Evolutionary conservation across 768 basidiomycete species (phyloP).

Genomic region (Inosperma sp.): DNA sequence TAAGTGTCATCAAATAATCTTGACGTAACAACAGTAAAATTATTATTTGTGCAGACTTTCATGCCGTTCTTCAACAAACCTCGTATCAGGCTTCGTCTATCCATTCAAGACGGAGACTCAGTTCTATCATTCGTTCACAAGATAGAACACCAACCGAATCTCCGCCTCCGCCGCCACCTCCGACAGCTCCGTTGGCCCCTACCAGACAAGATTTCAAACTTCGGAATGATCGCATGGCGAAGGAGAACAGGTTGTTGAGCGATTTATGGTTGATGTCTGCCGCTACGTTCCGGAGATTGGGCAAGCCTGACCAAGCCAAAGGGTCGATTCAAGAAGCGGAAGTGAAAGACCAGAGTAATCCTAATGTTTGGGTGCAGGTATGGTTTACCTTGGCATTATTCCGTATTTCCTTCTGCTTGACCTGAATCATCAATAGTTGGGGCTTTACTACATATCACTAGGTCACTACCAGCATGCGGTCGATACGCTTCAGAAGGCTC

Average conservation of each 20-base stretch:
- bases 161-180: conserved; percentile 35
- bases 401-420: background rate
- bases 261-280: conserved; percentile 93
- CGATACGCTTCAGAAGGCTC: conserved; percentile 78
- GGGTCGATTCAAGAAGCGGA: conserved; percentile 96
- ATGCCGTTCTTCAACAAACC: conserved; percentile 55
- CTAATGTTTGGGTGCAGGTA: conserved; percentile 94
- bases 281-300: conserved; percentile 85
- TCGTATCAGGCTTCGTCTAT: conserved; percentile 76
- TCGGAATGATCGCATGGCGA: conserved; percentile 41
- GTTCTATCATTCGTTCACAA: conserved; percentile 41
- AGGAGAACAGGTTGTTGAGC: conserved; percentile 66
- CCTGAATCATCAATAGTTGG: conserved; percentile 46
- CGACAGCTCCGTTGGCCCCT: conserved; percentile 41
- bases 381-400: conserved; percentile 18
- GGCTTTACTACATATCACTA: conserved; percentile 63
- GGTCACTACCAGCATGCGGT: conserved; percentile 59
- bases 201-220: conserved; percentile 31
- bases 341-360: conserved; percentile 77
- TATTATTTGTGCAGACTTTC: conserved; percentile 49
- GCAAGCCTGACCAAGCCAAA: conserved; percentile 84
- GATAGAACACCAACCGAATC: conserved; percentile 36
- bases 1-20: conserved; percentile 25
- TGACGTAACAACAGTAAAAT: background rate
- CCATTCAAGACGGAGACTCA: conserved; percentile 66